phyloP scores from a whole-genome alignment of 192 early-diverging fungal genomes.

The Bifiguratus adelaidae region DNA sequence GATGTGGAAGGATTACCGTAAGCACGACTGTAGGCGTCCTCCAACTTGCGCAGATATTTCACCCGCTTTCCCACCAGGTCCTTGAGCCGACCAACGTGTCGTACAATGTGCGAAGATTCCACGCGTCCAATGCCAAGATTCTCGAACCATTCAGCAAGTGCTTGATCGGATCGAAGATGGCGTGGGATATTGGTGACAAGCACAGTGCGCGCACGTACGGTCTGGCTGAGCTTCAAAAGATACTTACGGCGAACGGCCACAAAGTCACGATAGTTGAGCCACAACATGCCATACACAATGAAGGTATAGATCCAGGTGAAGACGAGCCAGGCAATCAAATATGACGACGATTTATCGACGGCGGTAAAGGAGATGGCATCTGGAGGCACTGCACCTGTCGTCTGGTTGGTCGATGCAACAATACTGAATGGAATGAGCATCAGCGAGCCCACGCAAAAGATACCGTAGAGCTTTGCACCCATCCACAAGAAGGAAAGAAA shows the following conservation, averaged over 20 bases:
- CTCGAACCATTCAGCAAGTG: slow-evolving; percentile 37
- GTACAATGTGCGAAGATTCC: slow-evolving; percentile 35
- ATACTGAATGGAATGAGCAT: slow-evolving; percentile 33
- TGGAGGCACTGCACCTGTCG: not conserved
- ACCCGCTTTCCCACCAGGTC: slow-evolving; percentile 31
- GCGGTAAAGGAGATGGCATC: slow-evolving; percentile 12
- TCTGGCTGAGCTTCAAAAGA: not conserved
- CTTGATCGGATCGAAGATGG: slow-evolving; percentile 32
- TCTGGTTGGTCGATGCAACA: not conserved
- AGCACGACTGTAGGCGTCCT: slow-evolving; percentile 36
- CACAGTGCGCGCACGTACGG: slow-evolving; percentile 24
- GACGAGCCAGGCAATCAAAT: slow-evolving; percentile 16
- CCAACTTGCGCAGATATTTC: slow-evolving; percentile 31
- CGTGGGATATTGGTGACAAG: slow-evolving; percentile 40
- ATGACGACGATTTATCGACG: not conserved
- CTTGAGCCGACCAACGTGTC: slow-evolving; percentile 31
- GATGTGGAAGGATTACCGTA: slow-evolving; percentile 59
- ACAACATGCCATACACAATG: slow-evolving; percentile 9
- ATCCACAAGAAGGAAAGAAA: slow-evolving; percentile 37
- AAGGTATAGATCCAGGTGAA: slow-evolving; percentile 16
- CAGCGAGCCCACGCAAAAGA: slow-evolving; percentile 26
- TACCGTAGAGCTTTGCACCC: slow-evolving; percentile 28
- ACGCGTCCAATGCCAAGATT: slow-evolving; percentile 40
- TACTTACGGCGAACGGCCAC: slow-evolving; percentile 10
- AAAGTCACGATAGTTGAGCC: slow-evolving; percentile 5